Base-by-base conservation (phyloP, 768 basidiomycete genomes). In the Trametes sanguinea region DNA sequence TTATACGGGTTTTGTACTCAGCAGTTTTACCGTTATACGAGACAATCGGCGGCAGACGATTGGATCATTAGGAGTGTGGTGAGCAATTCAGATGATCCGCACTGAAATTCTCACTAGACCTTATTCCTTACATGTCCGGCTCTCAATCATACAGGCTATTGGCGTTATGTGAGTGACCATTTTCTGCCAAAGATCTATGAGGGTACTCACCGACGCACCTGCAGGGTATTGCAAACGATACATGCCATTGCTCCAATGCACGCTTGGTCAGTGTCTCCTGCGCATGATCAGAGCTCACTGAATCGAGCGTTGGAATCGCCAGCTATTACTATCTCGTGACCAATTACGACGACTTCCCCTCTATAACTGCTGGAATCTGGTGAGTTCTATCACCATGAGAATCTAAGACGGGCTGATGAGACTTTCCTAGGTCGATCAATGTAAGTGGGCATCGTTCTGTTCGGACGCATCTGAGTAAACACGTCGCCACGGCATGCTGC, bases 301-400 rank as follows among this genome's bases (percentile, higher is more conserved):
- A 5, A 1, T 43, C 10, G 13, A 43, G 1, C 10, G 0, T 43
- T 13, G 35, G 4, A 4, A 39, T 10, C 3, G 10, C 11, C 5
- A 56, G 54, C 33, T 56, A 56, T 14, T 29, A 56, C 17, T 56
- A 56, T 16, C 54, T 56, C 16, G 45, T 56, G 13, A 47, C n/a
- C 6, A 47, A 56, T 33, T 56, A 47, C 22, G 17, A 37, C 45
- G 39, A 47, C 10, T 17, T 22, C 2, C 9, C n/a, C 2, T 44
- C 33, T 2, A n/a, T 39, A 6, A 3, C 3, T 10, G 4, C 3
- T 1, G 54, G 45, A 22, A 33, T 56, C 5, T 56, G 54, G 54
- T 56, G 54, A 32, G 54, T 13, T n/a, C 42, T 3, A 7, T n/a
- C 7, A 35, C 2, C 32, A 37, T 51, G 6, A 35, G 33, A 29